Percentiles rank a stretch among this genome's conserved stretches.
These are phyloP conservation scores for Fusarium abutilonis DNA, from an alignment of 2,329 filamentous ascomycete species.

Conservation along the genomic window DNA sequence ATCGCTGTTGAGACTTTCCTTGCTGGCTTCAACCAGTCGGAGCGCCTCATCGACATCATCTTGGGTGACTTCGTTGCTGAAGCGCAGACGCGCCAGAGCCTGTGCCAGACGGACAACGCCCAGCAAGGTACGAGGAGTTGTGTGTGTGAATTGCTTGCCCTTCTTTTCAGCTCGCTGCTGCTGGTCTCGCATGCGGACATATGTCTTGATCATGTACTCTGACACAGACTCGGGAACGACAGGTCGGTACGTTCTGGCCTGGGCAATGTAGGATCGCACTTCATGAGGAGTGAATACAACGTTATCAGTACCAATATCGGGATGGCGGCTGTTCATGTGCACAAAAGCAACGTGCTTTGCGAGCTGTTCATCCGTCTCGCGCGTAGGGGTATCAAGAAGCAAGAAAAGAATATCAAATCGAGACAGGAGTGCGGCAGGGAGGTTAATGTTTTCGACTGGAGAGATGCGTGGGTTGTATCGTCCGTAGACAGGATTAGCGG, in stretches of 20 bases:
- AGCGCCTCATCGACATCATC: conserved; percentile 97
- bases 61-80: conserved; percentile 82
- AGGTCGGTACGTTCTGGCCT: conserved; percentile 88
- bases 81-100: conserved; percentile 90
- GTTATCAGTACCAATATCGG: conserved; percentile 69
- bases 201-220: conserved; percentile 97
- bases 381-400: conserved; percentile 91
- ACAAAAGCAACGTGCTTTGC: conserved; percentile 96
- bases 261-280: conserved; percentile 94
- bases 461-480: conserved; percentile 98
- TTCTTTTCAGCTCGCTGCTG: conserved; percentile 91
- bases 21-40: conserved; percentile 89
- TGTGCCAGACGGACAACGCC: conserved; percentile 93
- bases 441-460: conserved; percentile 98
- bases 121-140: conserved; percentile 90
- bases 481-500: conserved; percentile 96
- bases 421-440: conserved; percentile 94
- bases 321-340: conserved; percentile 96
- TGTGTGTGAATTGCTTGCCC: conserved; percentile 93
- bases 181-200: conserved; percentile 91
- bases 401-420: conserved; percentile 98
- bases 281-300: conserved; percentile 92
- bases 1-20: conserved; percentile 86
- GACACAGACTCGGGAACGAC: conserved; percentile 85
- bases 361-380: conserved; percentile 90